These are phyloP conservation scores for Globisporangium ultimum DNA, from an alignment of 352 stramenopile species.

Conservation along the genomic window DNA sequence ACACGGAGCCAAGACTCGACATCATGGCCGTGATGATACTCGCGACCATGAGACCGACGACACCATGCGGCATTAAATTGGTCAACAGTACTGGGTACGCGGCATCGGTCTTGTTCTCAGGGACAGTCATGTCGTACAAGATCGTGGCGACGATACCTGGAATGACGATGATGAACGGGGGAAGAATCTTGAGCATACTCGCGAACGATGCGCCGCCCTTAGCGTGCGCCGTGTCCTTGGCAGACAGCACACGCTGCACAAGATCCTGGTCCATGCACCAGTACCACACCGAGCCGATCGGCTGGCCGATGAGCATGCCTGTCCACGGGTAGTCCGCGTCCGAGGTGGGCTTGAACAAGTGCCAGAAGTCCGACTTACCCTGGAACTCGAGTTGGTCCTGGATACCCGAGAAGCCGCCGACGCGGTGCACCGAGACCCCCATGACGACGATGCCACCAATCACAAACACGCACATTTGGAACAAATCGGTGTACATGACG, in stretches of 20 bases:
- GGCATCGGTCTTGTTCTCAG: constrained; percentile 47
- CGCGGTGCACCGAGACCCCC: constrained; percentile 42
- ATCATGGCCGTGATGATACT: constrained; percentile 76
- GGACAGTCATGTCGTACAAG: constrained; percentile 56
- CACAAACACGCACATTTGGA: constrained; percentile 69
- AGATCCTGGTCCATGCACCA: constrained; percentile 77
- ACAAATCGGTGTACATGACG: constrained; percentile 72
- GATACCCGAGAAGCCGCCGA: constrained; percentile 56
- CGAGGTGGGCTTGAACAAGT: constrained; percentile 47
- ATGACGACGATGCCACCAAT: constrained; percentile 57
- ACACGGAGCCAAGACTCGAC: constrained; percentile 63
- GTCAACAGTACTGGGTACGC: constrained; percentile 64
- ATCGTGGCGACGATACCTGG: constrained; percentile 57
- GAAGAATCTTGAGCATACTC: constrained; percentile 59
- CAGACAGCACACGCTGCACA: constrained; percentile 62
- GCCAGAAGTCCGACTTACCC: constrained; percentile 36
- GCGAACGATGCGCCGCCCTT: constrained; percentile 54
- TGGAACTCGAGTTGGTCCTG: constrained; percentile 41
- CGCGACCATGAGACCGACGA: constrained; percentile 62
- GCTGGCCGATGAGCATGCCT: constrained; percentile 64
- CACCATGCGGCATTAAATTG: constrained; percentile 62
- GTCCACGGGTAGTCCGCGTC: constrained; percentile 69
- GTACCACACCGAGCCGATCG: constrained; percentile 62
- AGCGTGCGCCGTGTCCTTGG: constrained; percentile 61
- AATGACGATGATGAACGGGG: constrained; percentile 70